Conservation (phyloP, 305 asterid species). For the Lippia alba region DNA sequence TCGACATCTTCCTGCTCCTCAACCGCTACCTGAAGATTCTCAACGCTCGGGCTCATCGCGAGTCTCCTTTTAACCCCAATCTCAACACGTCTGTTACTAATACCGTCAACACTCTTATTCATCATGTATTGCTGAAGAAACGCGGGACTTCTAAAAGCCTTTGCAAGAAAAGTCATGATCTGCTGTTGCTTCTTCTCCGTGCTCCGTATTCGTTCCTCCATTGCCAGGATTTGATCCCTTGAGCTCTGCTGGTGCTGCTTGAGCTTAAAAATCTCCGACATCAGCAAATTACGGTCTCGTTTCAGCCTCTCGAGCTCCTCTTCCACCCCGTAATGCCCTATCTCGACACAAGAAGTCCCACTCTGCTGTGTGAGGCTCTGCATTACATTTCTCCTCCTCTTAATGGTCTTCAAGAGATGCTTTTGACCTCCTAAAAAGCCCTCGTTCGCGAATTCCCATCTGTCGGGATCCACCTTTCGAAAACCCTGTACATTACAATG, state of each 20-base stretch:
- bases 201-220: slow-evolving; percentile 58
- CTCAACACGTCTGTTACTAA: slow-evolving; percentile 41
- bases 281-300: slow-evolving; percentile 56
- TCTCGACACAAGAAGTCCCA: slow-evolving; percentile 58
- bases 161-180: slow-evolving; percentile 71
- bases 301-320: slow-evolving; percentile 70
- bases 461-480: slow-evolving; percentile 84
- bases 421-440: slow-evolving; percentile 87
- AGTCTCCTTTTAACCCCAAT: slow-evolving; percentile 81
- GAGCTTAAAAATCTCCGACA: slow-evolving; percentile 70
- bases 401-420: slow-evolving; percentile 82
- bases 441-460: slow-evolving; percentile 92
- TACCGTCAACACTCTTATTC: slow-evolving; percentile 38
- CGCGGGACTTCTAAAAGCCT: slow-evolving; percentile 55
- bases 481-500: slow-evolving; percentile 67
- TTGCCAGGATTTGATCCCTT: slow-evolving; percentile 48
- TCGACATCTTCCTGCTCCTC: slow-evolving; percentile 35
- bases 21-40: slow-evolving; percentile 41
- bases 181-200: slow-evolving; percentile 71
- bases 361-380: slow-evolving; percentile 46
- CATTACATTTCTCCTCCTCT: slow-evolving; percentile 61
- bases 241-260: slow-evolving; percentile 70
- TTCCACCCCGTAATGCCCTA: slow-evolving; percentile 70
- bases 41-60: slow-evolving; percentile 57
- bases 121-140: slow-evolving; percentile 59